A percentile compares a stretch with the other conserved stretches of the same genome.
Evolutionary conservation across 106 monocot genomes (phyloP).

Genomic region (Dendrobium chrysotoxum): DNA sequence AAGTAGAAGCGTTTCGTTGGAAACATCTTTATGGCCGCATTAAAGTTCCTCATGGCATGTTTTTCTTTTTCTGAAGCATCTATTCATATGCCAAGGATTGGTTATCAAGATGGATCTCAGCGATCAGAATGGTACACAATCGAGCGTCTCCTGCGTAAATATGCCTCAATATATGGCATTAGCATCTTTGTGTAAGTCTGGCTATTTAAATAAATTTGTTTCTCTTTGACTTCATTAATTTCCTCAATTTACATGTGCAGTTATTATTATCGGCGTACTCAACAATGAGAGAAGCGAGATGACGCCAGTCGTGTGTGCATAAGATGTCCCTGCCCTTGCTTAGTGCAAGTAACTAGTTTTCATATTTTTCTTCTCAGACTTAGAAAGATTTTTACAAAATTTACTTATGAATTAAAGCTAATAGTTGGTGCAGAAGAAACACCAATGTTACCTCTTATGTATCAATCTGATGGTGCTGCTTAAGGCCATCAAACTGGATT

Average conservation of each 20-base stretch:
- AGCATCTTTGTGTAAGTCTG: slow-evolving; percentile 72
- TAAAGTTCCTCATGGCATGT: background rate
- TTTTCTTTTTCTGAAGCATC: slow-evolving; percentile 37
- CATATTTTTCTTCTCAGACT: too few species aligned
- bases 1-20: too few species aligned
- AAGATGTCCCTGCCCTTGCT: too few species aligned
- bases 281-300: background rate
- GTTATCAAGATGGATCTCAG: slow-evolving; percentile 75
- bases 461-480: too few species aligned
- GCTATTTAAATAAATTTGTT: background rate
- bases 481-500: too few species aligned
- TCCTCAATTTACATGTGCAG: background rate
- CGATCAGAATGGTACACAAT: slow-evolving; percentile 85
- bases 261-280: background rate
- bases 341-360: too few species aligned
- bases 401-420: too few species aligned
- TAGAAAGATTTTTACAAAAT: too few species aligned
- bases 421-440: too few species aligned
- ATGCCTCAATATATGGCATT: slow-evolving; percentile 63
- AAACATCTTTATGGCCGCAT: too few species aligned
- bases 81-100: slow-evolving; percentile 92
- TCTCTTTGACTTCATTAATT: background rate
- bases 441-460: too few species aligned
- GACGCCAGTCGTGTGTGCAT: too few species aligned
- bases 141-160: slow-evolving; percentile 84